These are phyloP conservation scores for Acephala macrosclerotiorum DNA, from an alignment of 2,329 filamentous ascomycete species.

Conservation along the genomic window DNA sequence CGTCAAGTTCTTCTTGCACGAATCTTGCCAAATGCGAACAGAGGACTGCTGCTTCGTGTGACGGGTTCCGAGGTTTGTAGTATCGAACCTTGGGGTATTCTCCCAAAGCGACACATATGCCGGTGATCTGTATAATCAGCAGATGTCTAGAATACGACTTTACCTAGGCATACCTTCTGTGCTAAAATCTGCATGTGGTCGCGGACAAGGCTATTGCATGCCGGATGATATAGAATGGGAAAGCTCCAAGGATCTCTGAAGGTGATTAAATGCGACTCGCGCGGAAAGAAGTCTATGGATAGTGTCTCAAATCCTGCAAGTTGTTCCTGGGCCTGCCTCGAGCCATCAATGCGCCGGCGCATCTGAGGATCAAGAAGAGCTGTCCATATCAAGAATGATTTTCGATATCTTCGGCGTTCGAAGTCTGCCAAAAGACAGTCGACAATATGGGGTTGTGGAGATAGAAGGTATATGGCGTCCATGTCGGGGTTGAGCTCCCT, in stretches of 20 bases:
- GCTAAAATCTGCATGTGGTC: slow-evolving; percentile 85
- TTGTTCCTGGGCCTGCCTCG: slow-evolving; percentile 71
- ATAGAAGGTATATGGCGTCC: slow-evolving; percentile 93
- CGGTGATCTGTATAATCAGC: slow-evolving; percentile 69
- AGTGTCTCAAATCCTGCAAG: slow-evolving; percentile 84
- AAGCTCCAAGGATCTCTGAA: slow-evolving; percentile 98
- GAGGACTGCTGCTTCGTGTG: slow-evolving; percentile 87
- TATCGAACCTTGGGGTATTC: slow-evolving; percentile 95
- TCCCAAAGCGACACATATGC: slow-evolving; percentile 88
- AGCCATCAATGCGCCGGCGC: slow-evolving; percentile 77
- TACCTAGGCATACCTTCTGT: slow-evolving; percentile 72
- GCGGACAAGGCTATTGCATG: slow-evolving; percentile 83
- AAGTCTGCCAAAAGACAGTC: slow-evolving; percentile 95
- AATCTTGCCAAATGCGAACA: slow-evolving; percentile 89
- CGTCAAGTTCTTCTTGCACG: slow-evolving; percentile 89
- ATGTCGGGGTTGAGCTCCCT: slow-evolving; percentile 85
- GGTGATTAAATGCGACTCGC: slow-evolving; percentile 89
- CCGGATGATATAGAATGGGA: slow-evolving; percentile 87
- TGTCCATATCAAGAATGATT: slow-evolving; percentile 86
- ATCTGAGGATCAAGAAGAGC: slow-evolving; percentile 73
- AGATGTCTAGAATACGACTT: neutral
- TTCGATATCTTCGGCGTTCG: slow-evolving; percentile 81
- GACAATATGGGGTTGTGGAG: slow-evolving; percentile 85
- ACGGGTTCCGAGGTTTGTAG: slow-evolving; percentile 76
- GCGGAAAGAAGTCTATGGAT: slow-evolving; percentile 87